A percentile compares a stretch with the other conserved stretches of the same genome.
These are phyloP conservation scores for Umbelopsis isabellina DNA, from an alignment of 192 early-diverging fungal species.

Conservation along the genomic window DNA sequence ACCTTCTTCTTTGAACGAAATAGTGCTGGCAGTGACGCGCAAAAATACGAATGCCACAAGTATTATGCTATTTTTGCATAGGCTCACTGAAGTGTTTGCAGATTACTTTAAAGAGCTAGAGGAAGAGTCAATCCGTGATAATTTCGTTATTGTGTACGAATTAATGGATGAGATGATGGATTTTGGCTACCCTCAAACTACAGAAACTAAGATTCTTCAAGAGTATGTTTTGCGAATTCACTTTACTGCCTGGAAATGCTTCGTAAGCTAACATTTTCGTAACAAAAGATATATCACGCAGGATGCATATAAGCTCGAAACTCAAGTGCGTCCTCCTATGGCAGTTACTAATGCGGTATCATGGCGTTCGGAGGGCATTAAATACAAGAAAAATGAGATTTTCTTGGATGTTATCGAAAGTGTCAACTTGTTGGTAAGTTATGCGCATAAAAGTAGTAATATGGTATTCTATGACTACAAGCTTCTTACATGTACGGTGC, in stretches of 20 bases:
- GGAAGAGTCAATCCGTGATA: constrained; percentile 89
- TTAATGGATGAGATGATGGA: constrained; percentile 94
- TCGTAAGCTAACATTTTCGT: not conserved
- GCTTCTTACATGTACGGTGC: not conserved
- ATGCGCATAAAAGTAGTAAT: no score
- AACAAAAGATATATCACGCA: constrained; percentile 86
- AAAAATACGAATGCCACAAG: constrained; percentile 98
- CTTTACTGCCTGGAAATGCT: not conserved
- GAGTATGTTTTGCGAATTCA: constrained; percentile 47
- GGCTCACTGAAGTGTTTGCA: constrained; percentile 87
- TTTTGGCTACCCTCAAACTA: constrained; percentile 88
- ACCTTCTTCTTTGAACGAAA: not conserved
- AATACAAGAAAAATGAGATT: constrained; percentile 77
- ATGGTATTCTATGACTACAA: not conserved
- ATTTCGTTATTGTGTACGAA: constrained; percentile 92
- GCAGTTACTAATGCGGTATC: constrained; percentile 76
- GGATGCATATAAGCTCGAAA: constrained; percentile 94
- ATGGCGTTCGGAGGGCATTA: constrained; percentile 72
- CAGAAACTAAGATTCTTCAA: constrained; percentile 85
- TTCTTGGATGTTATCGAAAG: constrained; percentile 79
- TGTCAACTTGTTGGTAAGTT: constrained; percentile 65
- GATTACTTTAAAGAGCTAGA: constrained; percentile 93
- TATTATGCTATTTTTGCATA: constrained; percentile 94
- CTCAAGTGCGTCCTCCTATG: constrained; percentile 87
- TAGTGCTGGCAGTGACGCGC: constrained; percentile 92